Conservation (phyloP, 345 rosid species). For the Raphanus sativus region DNA sequence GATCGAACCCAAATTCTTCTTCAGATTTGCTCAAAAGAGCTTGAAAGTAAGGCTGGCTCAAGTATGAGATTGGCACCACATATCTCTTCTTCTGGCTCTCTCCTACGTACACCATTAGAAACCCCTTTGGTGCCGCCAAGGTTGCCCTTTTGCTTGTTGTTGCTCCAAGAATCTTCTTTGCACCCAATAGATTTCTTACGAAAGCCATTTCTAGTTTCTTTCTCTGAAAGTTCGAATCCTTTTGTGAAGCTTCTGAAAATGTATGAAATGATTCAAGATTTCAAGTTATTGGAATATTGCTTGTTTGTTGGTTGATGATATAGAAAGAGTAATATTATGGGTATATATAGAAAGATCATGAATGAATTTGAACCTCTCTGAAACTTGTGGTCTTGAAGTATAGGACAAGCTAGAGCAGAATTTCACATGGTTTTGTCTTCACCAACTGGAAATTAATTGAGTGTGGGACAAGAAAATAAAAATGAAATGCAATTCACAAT, state of each 20-base stretch:
- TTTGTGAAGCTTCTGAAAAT: constrained; percentile 3
- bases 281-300: constrained; percentile 8
- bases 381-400: constrained; percentile 19
- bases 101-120: constrained; percentile 52
- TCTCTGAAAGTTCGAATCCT: not conserved
- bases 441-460: not conserved
- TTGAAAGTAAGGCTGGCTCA: constrained; percentile 47
- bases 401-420: constrained; percentile 13
- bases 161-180: constrained; percentile 28
- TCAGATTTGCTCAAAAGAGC: constrained; percentile 46
- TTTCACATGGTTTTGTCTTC: constrained; percentile 35
- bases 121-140: constrained; percentile 40
- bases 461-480: not conserved
- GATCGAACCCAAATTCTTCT: constrained; percentile 48
- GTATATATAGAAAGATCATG: constrained; percentile 19
- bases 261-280: constrained; percentile 22
- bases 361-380: not conserved
- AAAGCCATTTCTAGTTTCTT: constrained; percentile 21
- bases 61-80: constrained; percentile 47
- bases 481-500: constrained; percentile 17
- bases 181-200: constrained; percentile 14
- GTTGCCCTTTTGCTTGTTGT: not conserved
- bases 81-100: constrained; percentile 48
- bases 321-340: not conserved
- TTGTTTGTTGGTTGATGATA: constrained; percentile 31